Evolutionary conservation across 2,329 filamentous ascomycete genomes (phyloP), one percentile per base, ranked within the genome.

Genomic region (Chalaropsis thielavioides): DNA sequence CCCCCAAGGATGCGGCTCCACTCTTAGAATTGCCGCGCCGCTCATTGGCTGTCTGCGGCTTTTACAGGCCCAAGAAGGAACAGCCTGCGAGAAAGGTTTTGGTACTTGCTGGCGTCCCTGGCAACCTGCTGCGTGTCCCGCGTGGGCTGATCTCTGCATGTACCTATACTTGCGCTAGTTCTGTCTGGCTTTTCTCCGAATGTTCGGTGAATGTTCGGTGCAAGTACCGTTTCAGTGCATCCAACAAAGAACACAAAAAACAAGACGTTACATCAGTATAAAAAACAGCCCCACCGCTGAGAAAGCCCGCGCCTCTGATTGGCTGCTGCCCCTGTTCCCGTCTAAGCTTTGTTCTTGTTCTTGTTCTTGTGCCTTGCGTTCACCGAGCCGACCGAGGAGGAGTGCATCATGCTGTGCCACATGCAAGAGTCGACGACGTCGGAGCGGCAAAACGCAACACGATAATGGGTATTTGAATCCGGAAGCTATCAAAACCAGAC

Each of bases 91-190:
- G 8, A 22, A 51, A 51, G 27, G 46, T 51, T 27, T 51, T 51
- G 46, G n/a, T 27, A 17, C 46, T 15, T 46, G 43, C 19, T 11
- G 6, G 44, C 2, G 17, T 46, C 6, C 2, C 19, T 6, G 24
- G 24, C 19, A 11, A 13, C 10, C 19, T 10, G 15, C 24, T 51
- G 46, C 15, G n/a, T 27, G 19, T 19, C 15, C 59, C 13, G 31
- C 61, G n/a, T 62, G 41, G 27, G 27, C 61, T 38, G 61, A 62
- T 49, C 4, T 17, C 7, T 62, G 61, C 61, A 62, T 62, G 41
- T 46, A 11, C 61, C 41, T 13, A 2, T 3, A 27, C 60, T 19
- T 62, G 46, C 3, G 19, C 3, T 27, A 22, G 46, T 38, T 31
- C 15, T 38, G 35, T 31, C 40, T 61, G 15, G 13, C 1, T 44